Evolutionary conservation across 139 green algal species (phyloP).

Genomic region (Tetradesmus lagerheimii): DNA sequence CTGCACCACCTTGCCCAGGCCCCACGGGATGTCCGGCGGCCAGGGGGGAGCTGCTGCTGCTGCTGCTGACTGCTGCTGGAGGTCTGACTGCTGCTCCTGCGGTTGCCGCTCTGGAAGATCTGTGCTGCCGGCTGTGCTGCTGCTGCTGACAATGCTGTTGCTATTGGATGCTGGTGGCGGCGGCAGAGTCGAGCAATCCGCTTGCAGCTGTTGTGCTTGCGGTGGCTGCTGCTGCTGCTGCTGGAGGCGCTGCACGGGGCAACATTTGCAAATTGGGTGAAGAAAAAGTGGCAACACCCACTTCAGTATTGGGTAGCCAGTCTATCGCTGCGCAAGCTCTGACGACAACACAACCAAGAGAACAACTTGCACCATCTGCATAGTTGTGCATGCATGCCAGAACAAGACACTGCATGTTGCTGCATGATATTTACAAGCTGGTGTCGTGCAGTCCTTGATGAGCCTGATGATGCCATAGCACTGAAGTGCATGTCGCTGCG

Average conservation of each 20-base stretch:
- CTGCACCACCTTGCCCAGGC: constrained; percentile 54
- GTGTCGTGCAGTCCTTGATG: no score
- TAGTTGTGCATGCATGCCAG: no score
- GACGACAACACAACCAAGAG: no score
- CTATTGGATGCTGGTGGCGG: not conserved
- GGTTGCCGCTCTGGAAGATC: not conserved
- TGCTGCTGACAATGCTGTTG: not conserved
- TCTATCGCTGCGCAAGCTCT: no score
- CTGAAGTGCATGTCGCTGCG: no score
- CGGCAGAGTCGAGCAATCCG: not conserved
- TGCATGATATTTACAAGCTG: no score
- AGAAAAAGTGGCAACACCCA: not conserved
- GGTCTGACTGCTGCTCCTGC: constrained; percentile 32
- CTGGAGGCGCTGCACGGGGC: not conserved
- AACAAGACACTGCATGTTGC: no score
- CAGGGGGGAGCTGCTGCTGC: not conserved
- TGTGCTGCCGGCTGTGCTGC: not conserved
- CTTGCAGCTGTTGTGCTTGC: not conserved
- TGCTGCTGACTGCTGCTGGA: not conserved
- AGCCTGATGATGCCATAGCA: no score
- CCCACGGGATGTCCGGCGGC: constrained; percentile 50
- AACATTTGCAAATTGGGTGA: not conserved
- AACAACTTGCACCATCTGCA: no score
- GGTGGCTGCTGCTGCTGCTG: not conserved
- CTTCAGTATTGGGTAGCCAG: no score